Conservation (phyloP, 1,139 yeast species). For the Geotrichum histeridarum region DNA sequence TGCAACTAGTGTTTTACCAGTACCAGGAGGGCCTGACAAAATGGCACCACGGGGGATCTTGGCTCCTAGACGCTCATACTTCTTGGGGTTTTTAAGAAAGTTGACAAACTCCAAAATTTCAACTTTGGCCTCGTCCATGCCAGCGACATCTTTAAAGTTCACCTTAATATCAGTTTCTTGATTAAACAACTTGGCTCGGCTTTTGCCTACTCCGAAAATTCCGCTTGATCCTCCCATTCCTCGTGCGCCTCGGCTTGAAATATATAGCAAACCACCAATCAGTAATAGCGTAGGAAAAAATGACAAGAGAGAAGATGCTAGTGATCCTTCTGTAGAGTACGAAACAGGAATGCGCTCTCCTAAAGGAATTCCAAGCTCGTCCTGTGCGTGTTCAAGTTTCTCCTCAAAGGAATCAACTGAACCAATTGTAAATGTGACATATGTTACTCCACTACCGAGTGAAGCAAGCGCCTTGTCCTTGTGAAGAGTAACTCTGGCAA, state of each 20-base stretch:
- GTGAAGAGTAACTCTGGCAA: slow-evolving; percentile 51
- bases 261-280: slow-evolving; percentile 78
- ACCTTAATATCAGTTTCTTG: slow-evolving; percentile 85
- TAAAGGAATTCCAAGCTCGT: slow-evolving; percentile 58
- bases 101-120: slow-evolving; percentile 97
- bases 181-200: slow-evolving; percentile 81
- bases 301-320: slow-evolving; percentile 55
- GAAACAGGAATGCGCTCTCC: slow-evolving; percentile 74
- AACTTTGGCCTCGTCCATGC: slow-evolving; percentile 95
- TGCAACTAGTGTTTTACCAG: slow-evolving; percentile 94
- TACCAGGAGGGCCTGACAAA: slow-evolving; percentile 96
- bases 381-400: slow-evolving; percentile 71
- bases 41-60: slow-evolving; percentile 97
- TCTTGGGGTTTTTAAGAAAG: slow-evolving; percentile 80
- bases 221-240: slow-evolving; percentile 35
- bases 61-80: slow-evolving; percentile 88
- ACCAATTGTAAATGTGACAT: slow-evolving; percentile 68
- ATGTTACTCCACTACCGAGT: slow-evolving; percentile 24
- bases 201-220: slow-evolving; percentile 59
- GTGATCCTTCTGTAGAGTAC: slow-evolving; percentile 56
- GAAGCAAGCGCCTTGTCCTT: not conserved
- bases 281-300: slow-evolving; percentile 79
- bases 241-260: slow-evolving; percentile 57
- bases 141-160: slow-evolving; percentile 90
- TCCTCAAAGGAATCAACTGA: slow-evolving; percentile 84